These are phyloP conservation scores for Fraxinus latifolia DNA, from an alignment of 305 asterid species.

Conservation along the genomic window DNA sequence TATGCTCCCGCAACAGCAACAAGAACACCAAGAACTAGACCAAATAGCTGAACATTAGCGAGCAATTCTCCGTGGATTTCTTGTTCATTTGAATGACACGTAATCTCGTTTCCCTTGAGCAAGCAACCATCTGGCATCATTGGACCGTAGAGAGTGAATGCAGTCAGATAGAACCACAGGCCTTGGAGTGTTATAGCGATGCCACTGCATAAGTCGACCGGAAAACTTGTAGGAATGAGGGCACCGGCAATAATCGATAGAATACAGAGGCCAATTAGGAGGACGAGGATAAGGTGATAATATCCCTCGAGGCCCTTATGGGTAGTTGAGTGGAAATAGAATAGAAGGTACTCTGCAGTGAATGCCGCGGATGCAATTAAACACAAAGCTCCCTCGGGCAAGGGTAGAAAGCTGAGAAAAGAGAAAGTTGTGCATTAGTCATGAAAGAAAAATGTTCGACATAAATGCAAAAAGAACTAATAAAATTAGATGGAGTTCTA, in stretches of 20 bases:
- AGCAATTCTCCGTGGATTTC: slow-evolving; percentile 68
- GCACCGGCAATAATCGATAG: slow-evolving; percentile 64
- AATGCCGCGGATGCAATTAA: slow-evolving; percentile 74
- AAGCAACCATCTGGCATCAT: slow-evolving; percentile 89
- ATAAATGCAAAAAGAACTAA: background rate
- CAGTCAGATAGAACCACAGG: slow-evolving; percentile 98
- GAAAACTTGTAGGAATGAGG: slow-evolving; percentile 76
- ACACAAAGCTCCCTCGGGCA: slow-evolving; percentile 79
- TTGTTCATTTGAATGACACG: slow-evolving; percentile 52
- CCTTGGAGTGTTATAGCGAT: slow-evolving; percentile 83
- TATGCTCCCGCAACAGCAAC: slow-evolving; percentile 50
- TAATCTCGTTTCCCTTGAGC: slow-evolving; percentile 48
- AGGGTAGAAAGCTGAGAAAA: slow-evolving; percentile 63
- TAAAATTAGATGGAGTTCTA: background rate
- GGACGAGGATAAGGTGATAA: slow-evolving; percentile 85
- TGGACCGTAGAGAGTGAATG: slow-evolving; percentile 85
- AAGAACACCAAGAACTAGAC: slow-evolving; percentile 53
- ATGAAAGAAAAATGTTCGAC: background rate
- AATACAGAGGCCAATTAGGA: slow-evolving; percentile 80
- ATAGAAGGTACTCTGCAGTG: slow-evolving; percentile 81
- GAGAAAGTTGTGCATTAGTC: slow-evolving; percentile 3
- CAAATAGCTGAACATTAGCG: slow-evolving; percentile 75
- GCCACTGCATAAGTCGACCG: slow-evolving; percentile 66
- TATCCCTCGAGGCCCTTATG: slow-evolving; percentile 96
- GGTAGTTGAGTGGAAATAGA: slow-evolving; percentile 90